These are phyloP conservation scores for Boletus sp. DNA, from an alignment of 768 basidiomycete genomes.

Conservation along the genomic window DNA sequence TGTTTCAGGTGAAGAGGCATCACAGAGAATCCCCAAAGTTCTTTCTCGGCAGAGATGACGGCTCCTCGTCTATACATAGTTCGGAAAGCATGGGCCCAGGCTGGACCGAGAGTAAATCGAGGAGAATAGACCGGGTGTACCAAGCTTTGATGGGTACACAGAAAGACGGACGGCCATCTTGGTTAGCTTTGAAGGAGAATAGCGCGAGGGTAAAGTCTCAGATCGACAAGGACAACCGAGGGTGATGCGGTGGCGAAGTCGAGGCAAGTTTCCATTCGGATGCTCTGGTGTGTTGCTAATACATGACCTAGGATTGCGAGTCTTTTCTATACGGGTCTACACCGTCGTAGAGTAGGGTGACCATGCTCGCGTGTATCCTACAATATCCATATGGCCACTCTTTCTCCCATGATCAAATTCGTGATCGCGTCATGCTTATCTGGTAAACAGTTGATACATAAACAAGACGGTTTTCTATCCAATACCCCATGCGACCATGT, in stretches of 20 bases:
- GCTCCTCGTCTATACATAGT: not conserved
- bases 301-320: not conserved
- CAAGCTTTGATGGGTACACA: constrained; percentile 28
- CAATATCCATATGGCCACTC: not conserved
- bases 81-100: constrained; percentile 30
- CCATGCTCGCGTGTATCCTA: not conserved
- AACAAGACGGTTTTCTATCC: not conserved
- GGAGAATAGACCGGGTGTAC: constrained; percentile 24
- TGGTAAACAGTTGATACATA: not conserved
- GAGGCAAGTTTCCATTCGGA: constrained; percentile 2
- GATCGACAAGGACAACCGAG: constrained; percentile 10
- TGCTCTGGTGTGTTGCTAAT: constrained; percentile 1
- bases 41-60: constrained; percentile 28
- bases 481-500: not conserved
- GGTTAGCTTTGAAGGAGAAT: constrained; percentile 32
- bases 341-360: not conserved
- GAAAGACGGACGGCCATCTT: constrained; percentile 31
- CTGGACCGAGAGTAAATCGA: constrained; percentile 27
- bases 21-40: constrained; percentile 20
- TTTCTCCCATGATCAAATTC: not conserved
- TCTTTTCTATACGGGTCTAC: not conserved
- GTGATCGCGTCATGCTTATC: not conserved
- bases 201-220: constrained; percentile 17
- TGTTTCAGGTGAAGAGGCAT: constrained; percentile 12
- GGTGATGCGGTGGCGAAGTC: not conserved